Evolutionary conservation across 441 rosid species (phyloP).

Genomic region (Arabidopsis hybrid): DNA sequence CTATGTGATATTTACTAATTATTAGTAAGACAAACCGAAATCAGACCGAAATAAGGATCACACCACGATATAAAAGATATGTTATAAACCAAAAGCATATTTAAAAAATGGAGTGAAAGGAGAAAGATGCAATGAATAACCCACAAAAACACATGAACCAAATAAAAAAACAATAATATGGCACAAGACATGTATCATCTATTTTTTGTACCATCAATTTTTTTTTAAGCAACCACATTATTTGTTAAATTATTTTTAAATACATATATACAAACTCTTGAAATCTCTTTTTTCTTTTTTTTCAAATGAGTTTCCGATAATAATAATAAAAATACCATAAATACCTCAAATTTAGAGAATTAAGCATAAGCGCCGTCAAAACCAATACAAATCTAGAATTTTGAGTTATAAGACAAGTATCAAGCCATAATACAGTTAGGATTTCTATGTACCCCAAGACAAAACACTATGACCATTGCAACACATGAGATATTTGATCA

Average conservation of each 20-base stretch:
- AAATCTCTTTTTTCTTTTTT: no score
- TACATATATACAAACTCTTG: no score
- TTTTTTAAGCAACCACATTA: not conserved
- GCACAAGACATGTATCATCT: not conserved
- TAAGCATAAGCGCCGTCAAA: not conserved
- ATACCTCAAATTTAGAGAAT: not conserved
- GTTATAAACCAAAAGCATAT: not conserved
- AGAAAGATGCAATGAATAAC: constrained; percentile 31
- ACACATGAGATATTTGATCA: not conserved
- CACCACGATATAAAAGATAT: not conserved
- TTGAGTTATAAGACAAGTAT: constrained; percentile 20
- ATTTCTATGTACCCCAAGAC: constrained; percentile 11
- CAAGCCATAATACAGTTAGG: constrained; percentile 18
- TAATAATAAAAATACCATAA: not conserved
- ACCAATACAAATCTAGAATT: not conserved
- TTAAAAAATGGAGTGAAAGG: not conserved
- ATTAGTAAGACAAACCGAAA: constrained; percentile 37
- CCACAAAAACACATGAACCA: constrained; percentile 17
- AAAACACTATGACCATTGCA: constrained; percentile 15
- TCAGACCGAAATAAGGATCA: not conserved
- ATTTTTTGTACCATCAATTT: not conserved
- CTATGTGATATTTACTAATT: not conserved
- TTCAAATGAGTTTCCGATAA: no score
- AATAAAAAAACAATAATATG: constrained; percentile 2
- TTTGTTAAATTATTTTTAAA: not conserved